phyloP scores from a whole-genome alignment of 1,284 basidiomycete genomes.

The Irpex rosettiformis region DNA sequence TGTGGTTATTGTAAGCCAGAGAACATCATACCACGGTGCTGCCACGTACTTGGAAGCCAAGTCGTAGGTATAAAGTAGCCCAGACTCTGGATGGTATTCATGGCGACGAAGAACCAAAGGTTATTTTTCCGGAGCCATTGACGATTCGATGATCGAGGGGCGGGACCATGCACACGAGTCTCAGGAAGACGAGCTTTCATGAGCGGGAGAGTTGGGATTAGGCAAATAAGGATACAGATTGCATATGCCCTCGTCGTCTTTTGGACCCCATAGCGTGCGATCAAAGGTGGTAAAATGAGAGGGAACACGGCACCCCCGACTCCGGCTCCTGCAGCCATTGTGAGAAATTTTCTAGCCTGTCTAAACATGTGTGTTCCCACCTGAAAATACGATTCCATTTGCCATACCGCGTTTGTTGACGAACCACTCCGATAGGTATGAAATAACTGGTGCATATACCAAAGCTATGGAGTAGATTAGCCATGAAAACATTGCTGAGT shows the following conservation, averaged over 20 bases:
- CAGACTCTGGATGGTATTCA: conserved; percentile 24
- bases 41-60: conserved; percentile 21
- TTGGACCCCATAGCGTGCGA: conserved; percentile 17
- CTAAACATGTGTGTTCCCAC: conserved; percentile 16
- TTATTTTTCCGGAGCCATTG: conserved; percentile 17
- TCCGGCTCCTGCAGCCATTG: conserved; percentile 21
- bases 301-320: conserved; percentile 29
- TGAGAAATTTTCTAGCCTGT: background rate
- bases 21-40: background rate
- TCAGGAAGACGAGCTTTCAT: conserved; percentile 23
- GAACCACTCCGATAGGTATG: conserved; percentile 42
- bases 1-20: background rate
- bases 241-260: conserved; percentile 20
- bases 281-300: conserved; percentile 20
- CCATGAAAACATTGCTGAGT: background rate
- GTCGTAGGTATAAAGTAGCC: conserved; percentile 21
- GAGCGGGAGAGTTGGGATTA: conserved; percentile 22
- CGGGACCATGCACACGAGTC: conserved; percentile 19
- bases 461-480: conserved; percentile 23
- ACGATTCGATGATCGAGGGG: conserved; percentile 8
- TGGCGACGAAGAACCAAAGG: conserved; percentile 20
- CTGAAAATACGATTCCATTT: conserved; percentile 39
- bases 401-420: conserved; percentile 35
- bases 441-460: conserved; percentile 32
- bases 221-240: conserved; percentile 14